Conservation (phyloP, 2,329 filamentous ascomycete genomes). For the Raffaelea ambrosiae region DNA sequence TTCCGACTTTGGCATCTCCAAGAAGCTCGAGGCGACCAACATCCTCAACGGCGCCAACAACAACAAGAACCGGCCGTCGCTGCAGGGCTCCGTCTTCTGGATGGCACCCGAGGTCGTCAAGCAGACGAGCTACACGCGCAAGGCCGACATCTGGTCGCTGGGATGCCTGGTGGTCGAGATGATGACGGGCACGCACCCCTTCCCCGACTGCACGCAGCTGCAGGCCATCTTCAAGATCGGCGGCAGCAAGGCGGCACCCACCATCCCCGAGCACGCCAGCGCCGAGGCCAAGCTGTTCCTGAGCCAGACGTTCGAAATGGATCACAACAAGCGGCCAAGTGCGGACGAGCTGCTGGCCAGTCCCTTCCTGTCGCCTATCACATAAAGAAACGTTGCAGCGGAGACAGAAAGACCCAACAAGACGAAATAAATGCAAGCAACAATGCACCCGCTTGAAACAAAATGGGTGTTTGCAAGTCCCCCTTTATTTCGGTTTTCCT, state of each 20-base stretch:
- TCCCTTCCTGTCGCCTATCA: constrained; percentile 70
- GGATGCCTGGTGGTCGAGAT: constrained; percentile 97
- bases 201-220: constrained; percentile 92
- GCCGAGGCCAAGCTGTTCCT: constrained; percentile 79
- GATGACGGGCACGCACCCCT: constrained; percentile 95
- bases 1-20: constrained; percentile 97
- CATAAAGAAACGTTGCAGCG: constrained; percentile 19
- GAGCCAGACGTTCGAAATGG: constrained; percentile 85
- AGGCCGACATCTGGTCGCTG: constrained; percentile 97
- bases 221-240: constrained; percentile 99
- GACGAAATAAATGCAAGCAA: not conserved
- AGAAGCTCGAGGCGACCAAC: constrained; percentile 89
- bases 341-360: constrained; percentile 84
- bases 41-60: constrained; percentile 63
- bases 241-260: constrained; percentile 75
- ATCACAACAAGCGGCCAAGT: constrained; percentile 84
- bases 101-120: constrained; percentile 99
- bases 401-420: too few relatives aligned
- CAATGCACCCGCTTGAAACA: too few relatives aligned
- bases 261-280: constrained; percentile 79
- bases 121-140: constrained; percentile 94
- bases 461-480: not conserved
- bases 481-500: not conserved
- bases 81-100: constrained; percentile 98
- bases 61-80: constrained; percentile 63